Base-by-base conservation (phyloP, 441 rosid genomes). In the Croton laevigatus region DNA sequence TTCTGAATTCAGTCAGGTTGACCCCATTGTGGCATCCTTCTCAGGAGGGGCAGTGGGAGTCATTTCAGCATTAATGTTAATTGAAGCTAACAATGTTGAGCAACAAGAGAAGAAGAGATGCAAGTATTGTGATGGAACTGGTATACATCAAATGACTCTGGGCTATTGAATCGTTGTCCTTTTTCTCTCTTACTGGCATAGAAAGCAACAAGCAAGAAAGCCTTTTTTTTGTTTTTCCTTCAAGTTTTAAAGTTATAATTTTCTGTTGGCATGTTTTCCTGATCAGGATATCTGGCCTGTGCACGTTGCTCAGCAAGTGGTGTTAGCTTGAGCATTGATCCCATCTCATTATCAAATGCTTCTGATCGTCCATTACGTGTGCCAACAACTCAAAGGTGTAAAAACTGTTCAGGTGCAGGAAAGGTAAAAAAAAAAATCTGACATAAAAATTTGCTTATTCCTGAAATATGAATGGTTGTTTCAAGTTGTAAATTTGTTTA, bases 31-130 rank as follows among this genome's bases (percentile, higher is more conserved):
- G 71, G 99, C 99, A 57, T 94, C 99, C 59, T 94, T 90, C 82
- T 88, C 97, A 16, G 99, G 99, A 5, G 99, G 99, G 16, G 94
- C 96, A 16, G 97, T 94, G 8, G 99, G 99, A 61, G 99, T 94
- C 55, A 91, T 94, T 68, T 94, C 99, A n/a, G 86, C 97, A 57
- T 82, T 94, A 82, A 94, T 94, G 98, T 69, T 94, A 69, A 88
- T 91, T 66, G 99, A 91, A 84, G 94, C 75, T 53, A 94, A 89
- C 79, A 91, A 92, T 78, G 97, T 94, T 40, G 90, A 91, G 80
- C 89, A 81, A 65, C 99, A 94, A 78, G 94, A 90, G 89, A 91
- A 89, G 85, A 94, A 90, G 82, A 84, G 97, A 80, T 94, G 99
- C 82, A 90, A 84, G 84, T 94, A 94, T 80, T 94, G 99, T 83